Base-by-base conservation (phyloP, 345 rosid species). In the Salix koriyanagi region DNA sequence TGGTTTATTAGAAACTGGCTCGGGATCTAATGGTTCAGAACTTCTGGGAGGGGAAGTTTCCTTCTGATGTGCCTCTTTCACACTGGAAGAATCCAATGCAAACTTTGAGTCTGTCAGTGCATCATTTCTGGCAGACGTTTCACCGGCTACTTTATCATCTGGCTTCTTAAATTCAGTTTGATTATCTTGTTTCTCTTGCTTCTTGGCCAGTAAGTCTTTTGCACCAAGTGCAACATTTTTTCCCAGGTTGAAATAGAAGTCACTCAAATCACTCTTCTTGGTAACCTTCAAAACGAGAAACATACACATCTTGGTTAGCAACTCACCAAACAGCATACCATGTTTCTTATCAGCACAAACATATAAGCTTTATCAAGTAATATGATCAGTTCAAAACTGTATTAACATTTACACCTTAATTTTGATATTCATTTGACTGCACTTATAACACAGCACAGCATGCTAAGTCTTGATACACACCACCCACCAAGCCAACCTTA, bases 221-320 rank as follows among this genome's bases (percentile, higher is more conserved):
- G 89, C 91, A 75, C 98, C 98, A 84, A 85, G 91, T 0, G 97
- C 99, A 21, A 93, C 92, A 73, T 93, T 93, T 82, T 93, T 91
- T 13, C 82, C 89, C 69, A 93, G 82, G 88, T 89, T 90, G 86
- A 92, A 88, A 84, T 96, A 92, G 79, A 96, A 92, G 74, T 96
- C 97, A 64, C 84, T 89, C 90, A 93, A 81, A 78, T 92, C 95
- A 12, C 76, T 89, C 88, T 96, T 96, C 91, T 90, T 93, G 39
- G 97, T 91, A 79, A 93, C 98, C 99, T 93, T 71, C 21, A 48
- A 46, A 77, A 79, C 30, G 75, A 68, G 39, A 83, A 76, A 81
- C 10, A 14, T 36, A 12, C 62, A 61, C 13, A 73, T 26, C 48
- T 54, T 0, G 46, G 37, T 30, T 36, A 28, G 37, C 71, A 12